Evolutionary conservation across 805 yeast species (phyloP), one percentile per base, ranked within the genome.

Genomic region (Saccharomycopsis sp.): DNA sequence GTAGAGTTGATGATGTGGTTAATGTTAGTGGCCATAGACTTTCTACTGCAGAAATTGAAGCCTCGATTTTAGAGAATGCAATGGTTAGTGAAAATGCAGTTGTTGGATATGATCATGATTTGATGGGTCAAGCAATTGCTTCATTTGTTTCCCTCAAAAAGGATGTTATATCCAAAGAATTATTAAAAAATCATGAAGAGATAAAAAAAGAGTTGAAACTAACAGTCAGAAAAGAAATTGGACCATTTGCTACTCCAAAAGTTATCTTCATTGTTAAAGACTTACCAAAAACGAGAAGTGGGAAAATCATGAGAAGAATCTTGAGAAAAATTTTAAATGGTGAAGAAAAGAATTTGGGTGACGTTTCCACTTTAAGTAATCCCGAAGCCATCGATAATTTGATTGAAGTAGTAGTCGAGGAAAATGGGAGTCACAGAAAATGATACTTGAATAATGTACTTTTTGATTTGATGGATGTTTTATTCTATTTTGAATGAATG

Each of bases 1-100:
- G 94, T 42, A 71, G 94, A 63, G 92, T 83, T 46, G 94, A 83
- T 59, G 94, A 83, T 59, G 94, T 83, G 45, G 92, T 83, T 39
- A 83, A 83, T 56, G 92, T 83, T 32, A 76, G 86, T 26, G 94
- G 94, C 42, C 94, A 83, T 64, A 69, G 94, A 58, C 66, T 83
- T 52, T 80, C 89, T n/a, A 83, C 94, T 36, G 86, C 94, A 28
- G 94, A 83, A 61, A 82, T 83, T 51, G 94, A 83, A 63, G 83
- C 88, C 36, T 87, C 88, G 4, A 64, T 83, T 47, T 68, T 79
- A 49, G 89, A 81, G 59, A 81, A 80, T 60, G 61, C 67, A 20
- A 63, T 69, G 34, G 87, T 83, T 39, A 74, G 80, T 33, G 94
- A 82, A 60, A 68, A 79, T 52, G 94, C 94, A 5, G 94, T 81